Evolutionary conservation across 345 rosid genomes (phyloP), one percentile per base, ranked within the genome.

Genomic region (Pugionium cornutum): DNA sequence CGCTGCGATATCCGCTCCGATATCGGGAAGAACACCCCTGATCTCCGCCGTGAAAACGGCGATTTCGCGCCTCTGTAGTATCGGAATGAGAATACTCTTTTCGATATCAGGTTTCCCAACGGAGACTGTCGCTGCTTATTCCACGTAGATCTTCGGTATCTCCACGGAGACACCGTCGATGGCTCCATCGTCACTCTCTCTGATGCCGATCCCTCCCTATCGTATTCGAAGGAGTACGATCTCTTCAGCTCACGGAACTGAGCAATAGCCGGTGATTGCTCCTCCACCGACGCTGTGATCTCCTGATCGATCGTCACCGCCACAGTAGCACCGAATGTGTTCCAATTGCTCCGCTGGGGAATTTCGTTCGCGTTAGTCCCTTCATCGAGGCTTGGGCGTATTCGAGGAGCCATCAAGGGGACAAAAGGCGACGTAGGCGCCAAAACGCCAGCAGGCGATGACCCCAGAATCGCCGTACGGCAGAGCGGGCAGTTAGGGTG

Each of bases 401-500:
- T 84, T 56, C 96, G 78, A 3, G 98, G 85, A 9, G 98, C 97
- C 98, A 92, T 92, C 5, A 92, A 37, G 0, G 98, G 95, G 1
- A 83, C 67, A 34, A 92, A 89, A n/a, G 89, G 95, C 4, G 89
- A 81, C 3, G 79, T 72, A 2, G 82, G 81, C 7, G 83, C 62
- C 2, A 68, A 34, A 3, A 32, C 69, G 7, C 83, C 87, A 8
- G 86, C 78, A 1, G 79, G 77, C 1, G 78, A 76, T 5, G 82
- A 62, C 4, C 80, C 75, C 58, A 86, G 79, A 30, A 92, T 83
- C 41, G 89, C 85, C 8, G 95, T 88, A 7, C 98, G 87, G 68
- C 98, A 92, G 29, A 92, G 75, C 1, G 98, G 98, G 62, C 98
- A 92, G 68, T 86, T 92, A 34, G 95, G 95, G 61, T 92, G 98